A percentile compares a stretch with the other conserved stretches of the same genome.
Conservation (phyloP, 306 rosid species). For the Albizia julibrissin region DNA sequence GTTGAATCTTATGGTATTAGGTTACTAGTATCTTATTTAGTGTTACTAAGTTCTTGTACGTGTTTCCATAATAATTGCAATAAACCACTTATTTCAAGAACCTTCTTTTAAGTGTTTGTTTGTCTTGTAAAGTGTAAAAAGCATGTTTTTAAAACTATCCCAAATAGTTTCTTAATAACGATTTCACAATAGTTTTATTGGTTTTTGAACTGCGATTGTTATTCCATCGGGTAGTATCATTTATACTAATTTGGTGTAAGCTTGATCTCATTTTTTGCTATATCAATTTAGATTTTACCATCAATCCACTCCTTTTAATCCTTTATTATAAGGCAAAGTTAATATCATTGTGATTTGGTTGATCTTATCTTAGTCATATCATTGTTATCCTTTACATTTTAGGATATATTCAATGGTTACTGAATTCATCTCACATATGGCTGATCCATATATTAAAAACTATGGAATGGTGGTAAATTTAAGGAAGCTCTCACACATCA, state of each 20-base stretch:
- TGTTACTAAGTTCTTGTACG: constrained; percentile 38
- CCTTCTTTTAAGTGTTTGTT: neutral
- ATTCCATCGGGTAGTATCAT: neutral
- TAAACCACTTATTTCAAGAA: neutral
- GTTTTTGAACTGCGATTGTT: constrained; percentile 13
- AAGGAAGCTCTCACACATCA: neutral
- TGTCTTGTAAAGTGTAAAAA: too few relatives aligned
- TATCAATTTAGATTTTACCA: neutral
- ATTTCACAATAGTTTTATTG: neutral
- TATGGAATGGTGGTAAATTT: neutral
- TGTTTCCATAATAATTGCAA: constrained; percentile 9
- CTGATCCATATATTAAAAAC: neutral
- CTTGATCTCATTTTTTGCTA: neutral
- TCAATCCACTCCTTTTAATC: neutral
- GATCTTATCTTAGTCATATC: neutral
- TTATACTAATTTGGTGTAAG: neutral
- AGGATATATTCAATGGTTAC: neutral
- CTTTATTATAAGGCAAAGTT: neutral
- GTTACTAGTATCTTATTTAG: too few relatives aligned
- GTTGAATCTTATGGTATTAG: neutral
- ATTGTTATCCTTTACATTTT: neutral
- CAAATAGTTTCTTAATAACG: neutral
- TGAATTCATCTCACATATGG: neutral
- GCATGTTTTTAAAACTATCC: too few relatives aligned
- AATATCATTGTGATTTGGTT: neutral